Evolutionary conservation across 2,329 filamentous ascomycete genomes (phyloP).

Genomic region (Podosphaera leucotricha): DNA sequence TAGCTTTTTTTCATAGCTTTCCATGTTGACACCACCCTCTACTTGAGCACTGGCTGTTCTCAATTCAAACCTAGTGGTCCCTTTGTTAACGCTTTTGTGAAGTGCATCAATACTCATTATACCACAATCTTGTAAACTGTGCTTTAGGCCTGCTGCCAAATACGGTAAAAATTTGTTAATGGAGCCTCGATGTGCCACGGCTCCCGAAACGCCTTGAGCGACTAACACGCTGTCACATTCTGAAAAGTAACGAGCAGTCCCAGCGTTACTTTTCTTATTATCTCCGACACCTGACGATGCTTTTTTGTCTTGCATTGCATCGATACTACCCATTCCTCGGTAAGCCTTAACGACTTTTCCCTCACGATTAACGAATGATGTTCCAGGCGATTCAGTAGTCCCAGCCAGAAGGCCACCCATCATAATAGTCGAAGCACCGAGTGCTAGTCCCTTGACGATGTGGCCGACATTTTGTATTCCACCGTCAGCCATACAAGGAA

Average conservation of each 20-base stretch:
- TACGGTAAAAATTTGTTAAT: constrained; percentile 93
- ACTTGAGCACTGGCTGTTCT: constrained; percentile 84
- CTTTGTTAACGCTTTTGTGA: constrained; percentile 48
- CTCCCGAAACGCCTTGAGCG: constrained; percentile 84
- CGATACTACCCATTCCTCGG: constrained; percentile 96
- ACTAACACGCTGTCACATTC: constrained; percentile 88
- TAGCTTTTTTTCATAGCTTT: constrained; percentile 99
- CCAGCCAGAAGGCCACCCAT: constrained; percentile 96
- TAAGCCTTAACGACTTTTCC: constrained; percentile 98
- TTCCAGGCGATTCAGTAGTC: constrained; percentile 90
- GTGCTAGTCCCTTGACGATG: constrained; percentile 91
- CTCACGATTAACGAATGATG: constrained; percentile 87
- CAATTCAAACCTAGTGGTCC: constrained; percentile 75
- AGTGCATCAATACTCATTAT: constrained; percentile 57
- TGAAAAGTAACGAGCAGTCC: constrained; percentile 94
- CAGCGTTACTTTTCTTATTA: constrained; percentile 65
- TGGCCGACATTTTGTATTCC: constrained; percentile 97
- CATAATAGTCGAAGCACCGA: constrained; percentile 92
- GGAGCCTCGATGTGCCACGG: constrained; percentile 58
- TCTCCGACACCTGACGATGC: constrained; percentile 58
- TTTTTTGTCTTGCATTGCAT: constrained; percentile 99
- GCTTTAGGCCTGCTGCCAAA: constrained; percentile 83
- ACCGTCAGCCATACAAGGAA: constrained; percentile 93
- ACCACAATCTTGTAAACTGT: constrained; percentile 90
- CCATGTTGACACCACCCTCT: constrained; percentile 94